Conservation (phyloP, 1,284 basidiomycete species). For the Leccinum angustisporum region DNA sequence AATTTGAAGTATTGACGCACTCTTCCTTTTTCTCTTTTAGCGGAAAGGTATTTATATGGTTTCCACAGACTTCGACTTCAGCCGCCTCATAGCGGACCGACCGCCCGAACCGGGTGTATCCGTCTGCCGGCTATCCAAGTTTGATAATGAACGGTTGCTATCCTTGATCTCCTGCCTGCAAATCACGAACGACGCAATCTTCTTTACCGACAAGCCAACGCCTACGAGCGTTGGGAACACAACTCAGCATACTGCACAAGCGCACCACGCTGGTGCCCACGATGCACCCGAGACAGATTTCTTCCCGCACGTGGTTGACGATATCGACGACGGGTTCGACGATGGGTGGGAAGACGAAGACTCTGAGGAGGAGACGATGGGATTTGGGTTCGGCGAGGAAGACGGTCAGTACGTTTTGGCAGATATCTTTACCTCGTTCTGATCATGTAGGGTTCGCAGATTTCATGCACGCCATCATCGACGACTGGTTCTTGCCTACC, state of each 20-base stretch:
- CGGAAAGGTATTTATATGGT: constrained; percentile 49
- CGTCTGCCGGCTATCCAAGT: constrained; percentile 38
- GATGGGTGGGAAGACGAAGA: constrained; percentile 18
- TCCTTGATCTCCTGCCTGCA: constrained; percentile 52
- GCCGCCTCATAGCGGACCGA: constrained; percentile 16
- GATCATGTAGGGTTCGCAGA: constrained; percentile 11
- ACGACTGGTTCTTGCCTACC: constrained; percentile 26
- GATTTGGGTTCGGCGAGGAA: neutral
- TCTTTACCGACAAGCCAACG: constrained; percentile 46
- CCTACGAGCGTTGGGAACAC: neutral
- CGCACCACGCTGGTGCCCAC: neutral
- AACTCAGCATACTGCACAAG: neutral
- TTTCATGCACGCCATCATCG: constrained; percentile 18
- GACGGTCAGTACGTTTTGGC: constrained; percentile 8
- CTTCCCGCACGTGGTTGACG: constrained; percentile 13
- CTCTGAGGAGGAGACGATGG: constrained; percentile 11
- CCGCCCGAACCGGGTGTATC: constrained; percentile 28
- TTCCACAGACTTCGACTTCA: constrained; percentile 28
- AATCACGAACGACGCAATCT: constrained; percentile 52
- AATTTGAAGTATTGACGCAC: neutral
- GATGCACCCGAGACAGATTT: constrained; percentile 2
- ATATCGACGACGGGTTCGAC: constrained; percentile 14
- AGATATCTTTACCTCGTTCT: neutral
- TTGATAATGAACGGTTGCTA: constrained; percentile 38
- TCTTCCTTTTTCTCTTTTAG: constrained; percentile 31